Evolutionary conservation across 2,329 filamentous ascomycete genomes (phyloP).

Genomic region (Chalara sp.): DNA sequence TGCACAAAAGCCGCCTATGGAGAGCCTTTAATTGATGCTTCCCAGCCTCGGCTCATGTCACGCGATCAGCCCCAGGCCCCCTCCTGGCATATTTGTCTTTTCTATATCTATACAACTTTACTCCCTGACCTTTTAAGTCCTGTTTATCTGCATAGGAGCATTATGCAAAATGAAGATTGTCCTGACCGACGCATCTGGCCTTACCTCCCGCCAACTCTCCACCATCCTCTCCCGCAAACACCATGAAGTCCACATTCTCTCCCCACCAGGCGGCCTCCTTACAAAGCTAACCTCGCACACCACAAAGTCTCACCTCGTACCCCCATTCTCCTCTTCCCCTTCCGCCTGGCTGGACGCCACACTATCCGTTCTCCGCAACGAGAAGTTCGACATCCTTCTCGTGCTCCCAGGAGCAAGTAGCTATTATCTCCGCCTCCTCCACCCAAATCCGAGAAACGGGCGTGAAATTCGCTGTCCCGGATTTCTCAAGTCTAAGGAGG

Average conservation of each 20-base stretch:
- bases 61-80: too few relatives aligned
- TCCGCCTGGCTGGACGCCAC: conserved; percentile 1
- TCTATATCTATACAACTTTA: too few relatives aligned
- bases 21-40: too few relatives aligned
- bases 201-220: conserved; percentile 5
- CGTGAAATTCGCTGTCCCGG: conserved; percentile 2
- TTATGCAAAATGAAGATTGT: conserved; percentile 8
- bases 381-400: too few relatives aligned
- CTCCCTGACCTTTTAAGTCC: too few relatives aligned
- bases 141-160: too few relatives aligned
- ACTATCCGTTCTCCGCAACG: background rate
- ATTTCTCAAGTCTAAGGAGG: background rate
- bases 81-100: too few relatives aligned
- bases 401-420: too few relatives aligned
- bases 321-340: background rate
- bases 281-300: conserved; percentile 1
- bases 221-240: conserved; percentile 4
- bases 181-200: conserved; percentile 1
- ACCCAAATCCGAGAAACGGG: background rate
- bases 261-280: background rate
- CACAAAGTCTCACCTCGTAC: background rate
- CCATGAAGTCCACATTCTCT: conserved; percentile 2
- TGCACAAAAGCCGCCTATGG: too few relatives aligned
- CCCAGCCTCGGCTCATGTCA: too few relatives aligned
- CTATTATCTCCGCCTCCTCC: too few relatives aligned